phyloP scores from a whole-genome alignment of 768 basidiomycete species.

The Rickenella mellea region DNA sequence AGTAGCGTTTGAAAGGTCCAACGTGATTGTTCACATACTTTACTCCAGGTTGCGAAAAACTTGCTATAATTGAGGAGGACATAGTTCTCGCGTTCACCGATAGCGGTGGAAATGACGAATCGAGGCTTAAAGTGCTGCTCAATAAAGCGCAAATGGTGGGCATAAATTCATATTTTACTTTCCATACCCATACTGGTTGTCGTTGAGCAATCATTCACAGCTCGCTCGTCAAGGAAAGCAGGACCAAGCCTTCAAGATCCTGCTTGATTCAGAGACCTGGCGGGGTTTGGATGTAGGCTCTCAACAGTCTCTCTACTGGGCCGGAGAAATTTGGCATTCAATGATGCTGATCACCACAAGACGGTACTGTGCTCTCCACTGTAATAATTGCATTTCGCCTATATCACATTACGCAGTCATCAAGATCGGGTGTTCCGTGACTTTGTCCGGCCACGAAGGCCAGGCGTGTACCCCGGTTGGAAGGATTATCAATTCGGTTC shows the following conservation, averaged over 20 bases:
- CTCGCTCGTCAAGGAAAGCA: conserved; percentile 62
- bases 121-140: conserved; percentile 46
- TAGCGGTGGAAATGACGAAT: conserved; percentile 48
- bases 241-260: conserved; percentile 45
- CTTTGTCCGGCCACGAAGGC: conserved; percentile 49
- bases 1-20: neutral
- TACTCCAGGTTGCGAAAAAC: conserved; percentile 48
- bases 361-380: conserved; percentile 34
- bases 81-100: conserved; percentile 61
- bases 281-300: conserved; percentile 30
- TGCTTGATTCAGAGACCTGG: conserved; percentile 68
- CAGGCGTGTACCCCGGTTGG: conserved; percentile 42
- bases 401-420: conserved; percentile 14
- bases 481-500: conserved; percentile 51
- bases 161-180: neutral
- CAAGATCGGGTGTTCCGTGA: conserved; percentile 60
- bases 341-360: conserved; percentile 59
- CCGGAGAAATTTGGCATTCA: conserved; percentile 69
- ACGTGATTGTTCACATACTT: conserved; percentile 7
- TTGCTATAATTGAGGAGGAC: conserved; percentile 60
- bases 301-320: conserved; percentile 41
- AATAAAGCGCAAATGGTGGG: conserved; percentile 64
- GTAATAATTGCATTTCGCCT: conserved; percentile 1
- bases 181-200: neutral
- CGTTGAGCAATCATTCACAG: conserved; percentile 25